A percentile compares a stretch with the other conserved stretches of the same genome.
Conservation (phyloP, 1,284 basidiomycete species). For the Kwoniella shivajii region DNA sequence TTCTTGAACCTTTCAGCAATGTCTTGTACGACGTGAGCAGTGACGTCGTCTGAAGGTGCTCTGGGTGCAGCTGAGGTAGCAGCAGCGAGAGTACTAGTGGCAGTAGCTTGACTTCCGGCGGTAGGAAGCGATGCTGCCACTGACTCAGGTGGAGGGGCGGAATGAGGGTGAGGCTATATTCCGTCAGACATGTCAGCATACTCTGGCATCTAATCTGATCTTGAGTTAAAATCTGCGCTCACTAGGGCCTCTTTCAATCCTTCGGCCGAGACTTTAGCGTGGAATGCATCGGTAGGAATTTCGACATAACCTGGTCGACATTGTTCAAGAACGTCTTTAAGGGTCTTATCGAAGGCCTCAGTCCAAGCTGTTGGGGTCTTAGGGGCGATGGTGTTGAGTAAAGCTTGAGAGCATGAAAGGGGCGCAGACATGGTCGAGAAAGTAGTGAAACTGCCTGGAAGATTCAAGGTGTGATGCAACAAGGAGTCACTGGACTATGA, state of each 20-base stretch:
- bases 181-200: no score
- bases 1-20: slow-evolving; percentile 67
- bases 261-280: slow-evolving; percentile 66
- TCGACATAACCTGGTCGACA: slow-evolving; percentile 86
- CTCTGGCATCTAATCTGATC: background rate
- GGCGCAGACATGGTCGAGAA: slow-evolving; percentile 76
- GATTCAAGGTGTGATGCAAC: slow-evolving; percentile 84
- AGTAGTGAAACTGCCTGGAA: slow-evolving; percentile 71
- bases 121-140: slow-evolving; percentile 20
- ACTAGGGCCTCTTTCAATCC: slow-evolving; percentile 67
- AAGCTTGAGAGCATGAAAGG: slow-evolving; percentile 71
- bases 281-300: slow-evolving; percentile 81
- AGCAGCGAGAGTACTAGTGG: slow-evolving; percentile 13
- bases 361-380: slow-evolving; percentile 57
- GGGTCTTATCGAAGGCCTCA: slow-evolving; percentile 75
- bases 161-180: slow-evolving; percentile 53
- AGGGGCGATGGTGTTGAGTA: slow-evolving; percentile 60
- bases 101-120: slow-evolving; percentile 20
- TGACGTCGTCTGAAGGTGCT: slow-evolving; percentile 59
- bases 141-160: slow-evolving; percentile 39
- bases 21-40: slow-evolving; percentile 72
- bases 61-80: slow-evolving; percentile 57
- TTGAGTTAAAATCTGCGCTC: background rate
- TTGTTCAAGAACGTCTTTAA: slow-evolving; percentile 71
- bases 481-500: slow-evolving; percentile 58